These are phyloP conservation scores for Camelina hispida DNA, from an alignment of 345 rosid genomes.

Conservation along the genomic window DNA sequence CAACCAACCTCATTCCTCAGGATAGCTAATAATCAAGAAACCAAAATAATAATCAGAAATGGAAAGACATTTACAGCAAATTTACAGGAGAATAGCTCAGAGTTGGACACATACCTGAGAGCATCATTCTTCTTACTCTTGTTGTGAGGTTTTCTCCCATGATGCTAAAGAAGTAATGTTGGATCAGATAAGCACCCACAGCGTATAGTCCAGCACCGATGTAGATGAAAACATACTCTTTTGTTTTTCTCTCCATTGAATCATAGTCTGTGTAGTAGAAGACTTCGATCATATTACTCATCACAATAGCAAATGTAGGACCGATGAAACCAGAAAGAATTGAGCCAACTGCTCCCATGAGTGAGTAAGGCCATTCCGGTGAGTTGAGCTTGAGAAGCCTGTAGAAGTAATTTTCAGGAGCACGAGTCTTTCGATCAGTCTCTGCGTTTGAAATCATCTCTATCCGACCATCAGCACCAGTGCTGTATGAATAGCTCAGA, in stretches of 20 bases:
- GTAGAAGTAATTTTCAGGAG: conserved; percentile 89
- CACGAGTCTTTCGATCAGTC: conserved; percentile 83
- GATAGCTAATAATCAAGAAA: conserved; percentile 61
- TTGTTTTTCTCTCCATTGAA: conserved; percentile 95
- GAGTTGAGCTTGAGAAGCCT: conserved; percentile 90
- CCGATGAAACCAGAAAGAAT: conserved; percentile 93
- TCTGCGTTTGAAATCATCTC: conserved; percentile 99
- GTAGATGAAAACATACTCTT: conserved; percentile 96
- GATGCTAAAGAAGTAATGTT: conserved; percentile 98
- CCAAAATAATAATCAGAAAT: neutral
- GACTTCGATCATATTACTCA: conserved; percentile 99
- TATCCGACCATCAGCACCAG: conserved; percentile 95
- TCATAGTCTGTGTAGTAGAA: conserved; percentile 88
- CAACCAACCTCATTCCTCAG: conserved; percentile 98
- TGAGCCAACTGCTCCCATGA: conserved; percentile 96
- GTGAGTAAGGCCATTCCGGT: conserved; percentile 99
- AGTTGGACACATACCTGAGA: conserved; percentile 65
- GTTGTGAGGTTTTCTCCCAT: conserved; percentile 99
- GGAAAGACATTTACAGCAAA: neutral
- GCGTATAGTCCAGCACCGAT: conserved; percentile 98
- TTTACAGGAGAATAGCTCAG: neutral
- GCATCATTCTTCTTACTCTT: conserved; percentile 98
- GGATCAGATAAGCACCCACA: conserved; percentile 93
- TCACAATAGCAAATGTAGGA: conserved; percentile 93
- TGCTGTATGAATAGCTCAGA: conserved; percentile 95